A percentile compares a stretch with the other conserved stretches of the same genome.
These are phyloP conservation scores for Corynespora cassiicola DNA, from an alignment of 2,329 filamentous ascomycete species.

Conservation along the genomic window DNA sequence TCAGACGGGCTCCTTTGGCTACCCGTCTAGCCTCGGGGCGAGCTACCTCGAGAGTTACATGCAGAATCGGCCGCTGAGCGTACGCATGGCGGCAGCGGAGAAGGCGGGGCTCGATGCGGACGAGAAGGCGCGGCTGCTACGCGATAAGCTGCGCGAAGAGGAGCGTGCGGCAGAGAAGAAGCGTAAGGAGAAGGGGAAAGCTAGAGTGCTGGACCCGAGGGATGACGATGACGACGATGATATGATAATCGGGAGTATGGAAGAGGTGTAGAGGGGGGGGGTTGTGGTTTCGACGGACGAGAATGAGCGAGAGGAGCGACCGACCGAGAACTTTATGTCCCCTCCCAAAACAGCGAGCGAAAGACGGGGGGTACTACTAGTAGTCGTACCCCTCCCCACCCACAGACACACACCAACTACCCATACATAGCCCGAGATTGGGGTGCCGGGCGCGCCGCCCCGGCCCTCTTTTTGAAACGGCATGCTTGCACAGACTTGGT, in stretches of 20 bases:
- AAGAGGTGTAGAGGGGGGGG: slow-evolving; percentile 41
- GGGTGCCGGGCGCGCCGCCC: too few species aligned
- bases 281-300: too few species aligned
- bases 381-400: too few species aligned
- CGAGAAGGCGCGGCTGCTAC: slow-evolving; percentile 27
- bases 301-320: too few species aligned
- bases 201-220: slow-evolving; percentile 1
- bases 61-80: slow-evolving; percentile 41
- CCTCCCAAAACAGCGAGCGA: too few species aligned
- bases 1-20: slow-evolving; percentile 41
- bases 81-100: slow-evolving; percentile 42
- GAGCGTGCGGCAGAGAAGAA: background rate
- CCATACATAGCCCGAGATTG: too few species aligned
- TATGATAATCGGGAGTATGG: slow-evolving; percentile 42
- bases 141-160: slow-evolving; percentile 13
- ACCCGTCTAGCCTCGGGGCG: slow-evolving; percentile 41
- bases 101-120: slow-evolving; percentile 31
- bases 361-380: too few species aligned
- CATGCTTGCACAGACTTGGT: too few species aligned
- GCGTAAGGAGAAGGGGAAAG: slow-evolving; percentile 7
- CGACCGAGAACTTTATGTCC: too few species aligned
- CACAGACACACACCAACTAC: too few species aligned
- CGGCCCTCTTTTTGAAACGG: too few species aligned
- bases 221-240: slow-evolving; percentile 23
- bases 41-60: slow-evolving; percentile 48